A percentile compares a stretch with the other conserved stretches of the same genome.
phyloP scores from a whole-genome alignment of 2,329 filamentous ascomycete species.

The Sclerotinia nivalis region DNA sequence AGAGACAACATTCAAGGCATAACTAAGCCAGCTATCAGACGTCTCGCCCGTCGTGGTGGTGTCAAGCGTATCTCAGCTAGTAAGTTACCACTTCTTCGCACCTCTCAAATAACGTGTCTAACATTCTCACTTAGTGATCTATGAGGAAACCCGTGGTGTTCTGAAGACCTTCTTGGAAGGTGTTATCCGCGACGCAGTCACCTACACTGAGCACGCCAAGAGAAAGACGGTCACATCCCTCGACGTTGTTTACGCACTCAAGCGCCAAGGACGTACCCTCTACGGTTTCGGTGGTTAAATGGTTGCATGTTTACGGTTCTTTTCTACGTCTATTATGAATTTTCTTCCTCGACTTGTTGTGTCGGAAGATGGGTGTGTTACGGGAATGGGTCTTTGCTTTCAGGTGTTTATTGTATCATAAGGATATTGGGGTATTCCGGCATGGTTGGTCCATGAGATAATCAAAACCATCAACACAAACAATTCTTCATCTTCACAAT shows the following conservation, averaged over 20 bases:
- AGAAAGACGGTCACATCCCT: constrained; percentile 70
- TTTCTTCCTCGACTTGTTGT: constrained; percentile 30
- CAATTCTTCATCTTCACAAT: constrained; percentile 3
- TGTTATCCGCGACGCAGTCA: constrained; percentile 62
- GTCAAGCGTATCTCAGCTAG: constrained; percentile 99
- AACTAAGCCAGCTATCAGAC: constrained; percentile 96
- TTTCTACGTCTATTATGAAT: constrained; percentile 36
- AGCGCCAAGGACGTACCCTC: constrained; percentile 66
- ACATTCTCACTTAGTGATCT: constrained; percentile 60
- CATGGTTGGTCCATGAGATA: constrained; percentile 35
- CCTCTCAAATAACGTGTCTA: constrained; percentile 38
- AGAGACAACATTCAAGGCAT: constrained; percentile 99
- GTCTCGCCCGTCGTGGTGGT: constrained; percentile 98
- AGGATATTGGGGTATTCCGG: constrained; percentile 33
- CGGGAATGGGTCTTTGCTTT: constrained; percentile 36
- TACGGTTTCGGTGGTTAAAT: constrained; percentile 67
- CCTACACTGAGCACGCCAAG: constrained; percentile 68
- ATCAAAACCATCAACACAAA: constrained; percentile 27
- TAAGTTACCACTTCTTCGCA: constrained; percentile 45
- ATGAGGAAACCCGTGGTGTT: constrained; percentile 79
- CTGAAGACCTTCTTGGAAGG: constrained; percentile 82
- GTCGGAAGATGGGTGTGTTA: constrained; percentile 31
- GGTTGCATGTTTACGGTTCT: constrained; percentile 26
- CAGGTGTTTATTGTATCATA: constrained; percentile 40
- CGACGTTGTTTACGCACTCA: constrained; percentile 65